Base-by-base conservation (phyloP, 495 filamentous ascomycete genomes). In the Aspergillus mulundensis region DNA sequence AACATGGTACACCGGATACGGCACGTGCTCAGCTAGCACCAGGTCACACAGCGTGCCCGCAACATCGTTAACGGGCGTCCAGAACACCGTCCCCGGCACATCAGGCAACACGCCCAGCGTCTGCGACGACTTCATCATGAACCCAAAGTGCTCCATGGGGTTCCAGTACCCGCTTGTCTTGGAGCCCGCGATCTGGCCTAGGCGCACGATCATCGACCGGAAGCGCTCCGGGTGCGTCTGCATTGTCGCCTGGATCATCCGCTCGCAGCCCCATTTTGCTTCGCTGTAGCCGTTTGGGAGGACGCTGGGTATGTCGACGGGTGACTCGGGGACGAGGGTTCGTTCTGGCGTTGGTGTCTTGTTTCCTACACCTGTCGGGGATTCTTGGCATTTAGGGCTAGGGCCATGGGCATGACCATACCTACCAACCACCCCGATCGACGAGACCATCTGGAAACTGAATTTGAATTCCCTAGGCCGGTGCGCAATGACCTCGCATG, bases 381-480 rank as follows among this genome's bases (percentile, higher is more conserved):
- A 10, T 34, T 15, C 2, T 12, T 42, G 5, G 4, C 16, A 61
- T n/a, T n/a, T n/a, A n/a, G n/a, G n/a, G n/a, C n/a, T n/a, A n/a
- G n/a, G n/a, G n/a, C n/a, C n/a, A n/a, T n/a, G n/a, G n/a, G n/a
- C n/a, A n/a, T n/a, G n/a, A n/a, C n/a, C n/a, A n/a, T n/a, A n/a
- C n/a, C n/a, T n/a, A 0, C 80, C 80, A 0, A 83, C 77, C 0
- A 65, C 61, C 0, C 63, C 71, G 45, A 85, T 78, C 7, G 81
- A 84, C 0, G 81, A 85, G n/a, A 84, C 63, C 28, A 85, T 65
- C 54, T 80, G 78, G 60, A 81, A 80, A 3, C 50, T 55, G 15
- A 78, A 51, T 24, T 66, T 30, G 5, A 4, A 4, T 4, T 4
- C 10, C 5, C 10, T 10, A 5, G 28, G 10, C 28, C 28, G 28